Evolutionary conservation across 106 monocot genomes (phyloP), one percentile per base, ranked within the genome.

Genomic region (Amphibolis antarctica): DNA sequence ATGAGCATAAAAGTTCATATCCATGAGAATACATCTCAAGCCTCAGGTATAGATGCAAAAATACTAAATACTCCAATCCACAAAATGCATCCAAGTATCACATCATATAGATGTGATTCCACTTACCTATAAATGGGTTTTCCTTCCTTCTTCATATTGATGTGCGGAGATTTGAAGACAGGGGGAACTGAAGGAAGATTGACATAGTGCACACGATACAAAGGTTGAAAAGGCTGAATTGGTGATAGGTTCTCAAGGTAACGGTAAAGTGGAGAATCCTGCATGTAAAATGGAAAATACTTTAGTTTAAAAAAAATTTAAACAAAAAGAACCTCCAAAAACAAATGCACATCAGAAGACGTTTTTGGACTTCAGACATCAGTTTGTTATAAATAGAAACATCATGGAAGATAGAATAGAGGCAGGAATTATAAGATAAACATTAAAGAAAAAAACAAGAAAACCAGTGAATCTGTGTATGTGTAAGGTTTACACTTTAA

Each of bases 241-340:
- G 72, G 72, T 19, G 72, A 72, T 12, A 72, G 72, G 28, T 26
- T 72, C 28, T 64, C 56, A 63, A 72, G 53, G 36, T 55, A 72
- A 46, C 21, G 64, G 46, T 64, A 72, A n/a, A 72, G 64, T 2
- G 64, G 72, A 5, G 72, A 72, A 64, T 72, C 72, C 72, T 72
- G 72, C 72, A 72, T 0, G 15, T 26, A 26, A 42, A 64, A 53
- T 10, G 19, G 17, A 52, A 30, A 4, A 66, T 0, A 17, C 5
- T 55, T n/a, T n/a, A n/a, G 25, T 28, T 43, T 42, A 14, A 43
- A 22, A 4, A 60, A 3, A 53, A 65, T 21, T 11, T 31, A 17
- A 50, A 50, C 17, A 18, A 18, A 19, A 27, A 52, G 17, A 28
- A 26, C 2, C 20, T 30, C 29, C 10, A 13, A 1, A 28, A 45